Conservation (phyloP, 257 asterid species). For the Eustoma russellianum region DNA sequence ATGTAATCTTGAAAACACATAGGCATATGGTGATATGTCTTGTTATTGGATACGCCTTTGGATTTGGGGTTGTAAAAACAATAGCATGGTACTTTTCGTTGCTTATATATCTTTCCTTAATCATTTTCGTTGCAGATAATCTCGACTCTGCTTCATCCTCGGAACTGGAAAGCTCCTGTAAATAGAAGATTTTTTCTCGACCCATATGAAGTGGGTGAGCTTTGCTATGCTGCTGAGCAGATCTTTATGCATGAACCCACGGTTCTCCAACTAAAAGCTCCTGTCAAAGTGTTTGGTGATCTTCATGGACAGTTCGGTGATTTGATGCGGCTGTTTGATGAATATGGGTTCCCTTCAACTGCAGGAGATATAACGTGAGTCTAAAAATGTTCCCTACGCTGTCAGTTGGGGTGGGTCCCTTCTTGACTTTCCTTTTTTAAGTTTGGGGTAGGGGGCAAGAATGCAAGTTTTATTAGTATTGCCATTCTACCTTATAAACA, state of each 20-base stretch:
- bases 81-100: neutral
- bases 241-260: slow-evolving; percentile 95
- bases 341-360: slow-evolving; percentile 99
- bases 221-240: slow-evolving; percentile 98
- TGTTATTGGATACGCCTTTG: too few relatives aligned
- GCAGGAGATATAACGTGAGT: slow-evolving; percentile 98
- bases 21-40: too few relatives aligned
- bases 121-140: slow-evolving; percentile 49
- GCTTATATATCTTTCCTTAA: slow-evolving; percentile 1
- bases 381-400: slow-evolving; percentile 10
- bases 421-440: too few relatives aligned
- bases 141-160: slow-evolving; percentile 86
- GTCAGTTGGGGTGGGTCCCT: neutral
- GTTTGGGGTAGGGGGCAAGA: too few relatives aligned
- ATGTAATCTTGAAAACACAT: too few relatives aligned
- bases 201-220: slow-evolving; percentile 95
- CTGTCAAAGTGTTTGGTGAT: slow-evolving; percentile 95
- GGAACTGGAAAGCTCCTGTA: slow-evolving; percentile 91
- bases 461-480: neutral
- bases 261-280: slow-evolving; percentile 97
- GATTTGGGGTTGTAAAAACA: neutral
- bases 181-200: slow-evolving; percentile 93
- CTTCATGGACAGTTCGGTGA: slow-evolving; percentile 99
- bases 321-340: slow-evolving; percentile 95
- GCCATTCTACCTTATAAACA: neutral